Evolutionary conservation across 2,329 filamentous ascomycete species (phyloP).

Genomic region (Thelonectria blattea): DNA sequence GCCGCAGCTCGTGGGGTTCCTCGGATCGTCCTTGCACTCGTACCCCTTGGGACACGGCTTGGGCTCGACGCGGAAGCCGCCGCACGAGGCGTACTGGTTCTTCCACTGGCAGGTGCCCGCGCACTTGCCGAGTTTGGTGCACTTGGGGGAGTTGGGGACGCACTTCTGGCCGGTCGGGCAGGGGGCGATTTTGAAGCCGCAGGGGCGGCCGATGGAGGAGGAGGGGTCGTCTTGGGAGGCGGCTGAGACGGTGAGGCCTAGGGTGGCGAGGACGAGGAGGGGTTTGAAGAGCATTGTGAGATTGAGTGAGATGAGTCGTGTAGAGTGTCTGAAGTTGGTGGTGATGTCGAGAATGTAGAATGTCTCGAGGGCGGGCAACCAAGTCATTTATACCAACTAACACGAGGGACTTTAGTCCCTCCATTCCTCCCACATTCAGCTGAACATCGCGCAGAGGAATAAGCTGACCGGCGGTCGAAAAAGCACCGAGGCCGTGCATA

Average conservation of each 20-base stretch:
- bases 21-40: constrained; percentile 44
- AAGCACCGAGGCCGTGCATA: not conserved
- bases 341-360: not conserved
- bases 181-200: constrained; percentile 40
- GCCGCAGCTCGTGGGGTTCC: constrained; percentile 39
- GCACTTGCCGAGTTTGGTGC: constrained; percentile 39
- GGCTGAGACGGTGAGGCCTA: constrained; percentile 25
- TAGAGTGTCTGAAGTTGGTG: not conserved
- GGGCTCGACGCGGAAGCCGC: constrained; percentile 38
- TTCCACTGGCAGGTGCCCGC: constrained; percentile 38
- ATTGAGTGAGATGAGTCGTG: not conserved
- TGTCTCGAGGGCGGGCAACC: not conserved
- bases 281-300: constrained; percentile 34
- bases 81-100: constrained; percentile 43
- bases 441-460: not conserved
- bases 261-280: constrained; percentile 25
- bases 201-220: constrained; percentile 24
- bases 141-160: constrained; percentile 29
- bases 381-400: not conserved
- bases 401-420: not conserved
- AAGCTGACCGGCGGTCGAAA: not conserved
- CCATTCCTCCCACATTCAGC: not conserved
- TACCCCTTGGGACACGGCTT: constrained; percentile 33
- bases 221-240: not conserved
- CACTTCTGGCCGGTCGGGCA: constrained; percentile 39